Base-by-base conservation (phyloP, 23 red algal species). In the Chondrus crispus region DNA sequence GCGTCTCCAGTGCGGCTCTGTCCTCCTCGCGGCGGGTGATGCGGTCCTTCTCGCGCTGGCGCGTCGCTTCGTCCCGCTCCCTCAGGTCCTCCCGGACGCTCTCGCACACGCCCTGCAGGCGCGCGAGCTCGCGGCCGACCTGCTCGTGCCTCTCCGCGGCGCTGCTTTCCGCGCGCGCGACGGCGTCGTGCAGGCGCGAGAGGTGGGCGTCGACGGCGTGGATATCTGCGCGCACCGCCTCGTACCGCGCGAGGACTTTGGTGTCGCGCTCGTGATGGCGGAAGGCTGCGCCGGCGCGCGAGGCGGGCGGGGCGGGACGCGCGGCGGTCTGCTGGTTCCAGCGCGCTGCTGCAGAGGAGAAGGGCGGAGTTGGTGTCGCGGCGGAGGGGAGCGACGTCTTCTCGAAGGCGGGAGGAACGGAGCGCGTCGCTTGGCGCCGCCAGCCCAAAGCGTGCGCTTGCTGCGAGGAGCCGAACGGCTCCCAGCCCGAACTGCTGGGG, bases 391-490 rank as follows among this genome's bases (percentile, higher is more conserved):
- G 18, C 26, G 60, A 32, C 60, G 60, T 22, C 26, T 66, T 66
- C 35, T 22, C 26, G 8, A 32, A 32, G 60, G 60, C 60, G 60
- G 60, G 60, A 32, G 35, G 35, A 32, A 32, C 60, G 18, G 82
- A 62, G 20, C 50, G 37, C 18, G 82, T 71, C 4, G 82, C 82
- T 24, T 33, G 10, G 62, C 82, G 82, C 29, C 82, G 82, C 82
- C 82, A 86, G 33, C 54, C 82, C 2, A 86, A 62, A 43, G 58
- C 62, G 62, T 57, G 54, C 41, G 68, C 48, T 45, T 86, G 82
- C 82, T 86, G 82, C 38, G 62, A 72, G 39, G 55, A 68, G 60
- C 82, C 62, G 82, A 68, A 86, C 14, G 82, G 82, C 40, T 86
- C 82, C 82, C 82, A 86, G 60, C 60, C 60, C 9, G 26, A 32